Base-by-base conservation (phyloP, 2,329 filamentous ascomycete species). In the Fusarium sp. region DNA sequence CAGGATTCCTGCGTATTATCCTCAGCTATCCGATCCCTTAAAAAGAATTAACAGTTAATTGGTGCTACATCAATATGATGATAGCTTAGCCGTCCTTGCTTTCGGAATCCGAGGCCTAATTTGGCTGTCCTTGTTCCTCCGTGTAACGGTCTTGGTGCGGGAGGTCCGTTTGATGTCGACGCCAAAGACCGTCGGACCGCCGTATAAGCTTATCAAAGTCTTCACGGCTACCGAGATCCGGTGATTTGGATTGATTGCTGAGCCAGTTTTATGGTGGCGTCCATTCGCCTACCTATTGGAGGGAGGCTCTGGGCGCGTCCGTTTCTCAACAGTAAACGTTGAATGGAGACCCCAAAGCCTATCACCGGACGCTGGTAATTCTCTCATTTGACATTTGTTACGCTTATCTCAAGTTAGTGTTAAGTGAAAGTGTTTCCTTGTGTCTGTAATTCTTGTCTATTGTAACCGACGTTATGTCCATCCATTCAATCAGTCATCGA, bases 241-340 rank as follows among this genome's bases (percentile, higher is more conserved):
- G 6, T 4, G 0, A 9, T 1, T 17, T 2, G 1, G 8, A 0
- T 20, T 6, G 11, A 2, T 36, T 5, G 14, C 25, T 1, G 29
- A 4, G 7, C 8, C 20, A 3, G 4, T n/a, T 42, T 7, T 8
- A 14, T 14, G 13, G 4, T 0, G 15, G 5, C 3, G 18, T 2
- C n/a, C 4, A 6, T 25, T 25, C 25, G 25, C n/a, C n/a, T n/a
- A n/a, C n/a, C n/a, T n/a, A n/a, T n/a, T 4, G 41, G 11, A 11
- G 8, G 6, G 15, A 8, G 4, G 14, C 5, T 14, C 11, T n/a
- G 5, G 14, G 15, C 2, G 25, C 13, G 7, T n/a, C 11, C 3
- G 8, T 17, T 5, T 11, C 11, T n/a, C 11, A 3, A 14, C 11
- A 4, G 14, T 5, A 18, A 25, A 13, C 1, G 5, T 2, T 9